Conservation (phyloP, 352 stramenopile species). For the Thalassiosira mediterranea region DNA sequence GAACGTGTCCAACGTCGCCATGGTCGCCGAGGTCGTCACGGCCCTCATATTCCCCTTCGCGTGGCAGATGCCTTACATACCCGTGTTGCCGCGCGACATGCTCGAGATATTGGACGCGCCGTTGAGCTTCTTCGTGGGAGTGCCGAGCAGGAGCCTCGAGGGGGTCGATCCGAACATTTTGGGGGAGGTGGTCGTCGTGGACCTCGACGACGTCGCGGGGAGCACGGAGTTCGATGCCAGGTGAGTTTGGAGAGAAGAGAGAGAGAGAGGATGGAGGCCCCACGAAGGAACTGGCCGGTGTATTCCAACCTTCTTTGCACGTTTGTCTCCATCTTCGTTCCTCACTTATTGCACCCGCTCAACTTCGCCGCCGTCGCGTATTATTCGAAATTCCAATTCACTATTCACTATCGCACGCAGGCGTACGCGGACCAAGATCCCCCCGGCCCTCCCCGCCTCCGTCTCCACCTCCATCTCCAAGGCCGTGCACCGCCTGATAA, state of each 20-base stretch:
- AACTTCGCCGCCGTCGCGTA: no score
- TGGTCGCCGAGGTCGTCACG: constrained; percentile 82
- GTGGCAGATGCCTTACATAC: constrained; percentile 84
- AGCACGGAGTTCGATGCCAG: constrained; percentile 59
- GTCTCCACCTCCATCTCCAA: constrained; percentile 78
- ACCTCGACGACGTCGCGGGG: constrained; percentile 77
- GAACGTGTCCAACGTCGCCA: constrained; percentile 78
- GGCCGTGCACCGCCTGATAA: constrained; percentile 73
- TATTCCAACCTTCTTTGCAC: no score
- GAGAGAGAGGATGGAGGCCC: constrained; percentile 1
- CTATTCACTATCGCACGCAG: no score
- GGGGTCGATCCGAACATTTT: constrained; percentile 68
- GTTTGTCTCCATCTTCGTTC: no score
- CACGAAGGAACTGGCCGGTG: no score
- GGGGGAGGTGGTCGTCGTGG: constrained; percentile 79
- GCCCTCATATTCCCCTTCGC: constrained; percentile 81
- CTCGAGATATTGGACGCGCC: constrained; percentile 82
- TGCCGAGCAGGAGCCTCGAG: constrained; percentile 69
- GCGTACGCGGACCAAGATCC: constrained; percentile 58
- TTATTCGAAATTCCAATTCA: no score
- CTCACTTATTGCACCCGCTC: no score
- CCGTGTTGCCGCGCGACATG: constrained; percentile 78
- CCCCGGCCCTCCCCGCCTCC: constrained; percentile 72
- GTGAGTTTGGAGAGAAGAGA: constrained; percentile 21
- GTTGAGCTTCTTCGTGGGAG: constrained; percentile 78